These are phyloP conservation scores for Achaetomiella virescens DNA, from an alignment of 495 filamentous ascomycete genomes.

Conservation along the genomic window DNA sequence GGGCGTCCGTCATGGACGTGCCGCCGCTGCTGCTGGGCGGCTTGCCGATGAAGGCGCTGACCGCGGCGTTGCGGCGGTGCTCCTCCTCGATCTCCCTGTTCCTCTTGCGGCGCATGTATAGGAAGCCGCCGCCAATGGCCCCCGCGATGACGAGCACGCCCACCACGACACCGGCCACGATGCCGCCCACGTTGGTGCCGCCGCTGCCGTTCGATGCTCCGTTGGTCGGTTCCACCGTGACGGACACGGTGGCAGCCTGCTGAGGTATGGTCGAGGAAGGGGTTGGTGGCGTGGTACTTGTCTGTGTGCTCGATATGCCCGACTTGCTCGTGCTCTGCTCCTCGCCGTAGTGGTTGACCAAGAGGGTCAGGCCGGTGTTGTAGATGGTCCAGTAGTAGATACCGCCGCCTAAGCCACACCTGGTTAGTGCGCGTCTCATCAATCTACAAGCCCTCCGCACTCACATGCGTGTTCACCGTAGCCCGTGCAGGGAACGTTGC, in stretches of 20 bases:
- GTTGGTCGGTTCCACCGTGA: constrained; percentile 2
- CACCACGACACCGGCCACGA: constrained; percentile 72
- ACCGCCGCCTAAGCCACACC: constrained; percentile 47
- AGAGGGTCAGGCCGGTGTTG: constrained; percentile 39
- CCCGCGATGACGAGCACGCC: constrained; percentile 66
- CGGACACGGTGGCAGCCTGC: neutral
- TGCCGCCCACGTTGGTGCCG: constrained; percentile 40
- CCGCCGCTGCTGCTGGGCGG: constrained; percentile 48
- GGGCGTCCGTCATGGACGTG: constrained; percentile 66
- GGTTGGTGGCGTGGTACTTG: neutral
- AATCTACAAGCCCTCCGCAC: constrained; percentile 22
- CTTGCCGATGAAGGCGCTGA: constrained; percentile 63
- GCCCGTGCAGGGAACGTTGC: constrained; percentile 53
- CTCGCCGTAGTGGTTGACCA: constrained; percentile 13
- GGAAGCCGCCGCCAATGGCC: constrained; percentile 60
- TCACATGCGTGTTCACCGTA: constrained; percentile 51
- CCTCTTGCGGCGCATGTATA: constrained; percentile 69
- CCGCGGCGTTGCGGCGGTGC: constrained; percentile 66
- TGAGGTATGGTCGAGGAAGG: neutral
- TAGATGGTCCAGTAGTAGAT: constrained; percentile 40
- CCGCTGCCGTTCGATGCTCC: neutral
- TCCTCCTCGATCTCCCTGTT: constrained; percentile 72
- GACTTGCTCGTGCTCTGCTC: neutral
- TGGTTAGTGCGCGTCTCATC: constrained; percentile 24
- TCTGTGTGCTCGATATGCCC: neutral